Base-by-base conservation (phyloP, 2,329 filamentous ascomycete species). In the Coniochaeta sp. region DNA sequence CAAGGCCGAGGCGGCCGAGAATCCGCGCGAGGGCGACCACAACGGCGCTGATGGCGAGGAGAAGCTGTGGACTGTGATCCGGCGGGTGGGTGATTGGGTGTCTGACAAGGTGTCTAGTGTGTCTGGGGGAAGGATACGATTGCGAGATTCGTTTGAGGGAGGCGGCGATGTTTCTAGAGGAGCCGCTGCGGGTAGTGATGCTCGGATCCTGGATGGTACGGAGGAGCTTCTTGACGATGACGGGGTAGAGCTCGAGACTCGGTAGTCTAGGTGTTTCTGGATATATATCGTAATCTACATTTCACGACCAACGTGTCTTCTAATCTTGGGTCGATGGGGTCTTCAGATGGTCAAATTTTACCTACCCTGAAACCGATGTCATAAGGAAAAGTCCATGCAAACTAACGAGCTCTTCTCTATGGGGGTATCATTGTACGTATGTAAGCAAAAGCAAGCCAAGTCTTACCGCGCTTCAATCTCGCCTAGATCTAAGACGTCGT, bases 1-100 rank as follows among this genome's bases (percentile, higher is more conserved):
- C 83, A 96, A 95, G 77, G 91, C 90, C 0, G 95, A 99, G 73
- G 90, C 90, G 9, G 86, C 89, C 47, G 92, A 95, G 74, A 87
- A 90, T 67, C 85, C 84, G 4, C 81, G 83, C 61, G 81, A 85
- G 34, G 84, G 54, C n/a, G 26, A 28, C 61, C 76, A 81, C 52
- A 74, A 77, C 28, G 73, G 84, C 59, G 73, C 79, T 36, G 81
- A 85, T 62, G 76, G 79, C 4, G 84, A 91, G 69, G 89, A 90
- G 68, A 78, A 78, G 64, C 71, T 92, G 1, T 91, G 89, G 88
- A 75, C 70, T 6, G 63, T 81, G 7, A 77, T 90, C 44, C 78
- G 76, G 59, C 73, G 71, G 14, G 76, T 79, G 0, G 84, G 80
- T 0, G 75, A 73, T 5, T 90, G 87, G 86, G 72, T 89, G 16